These are phyloP conservation scores for Monosporascus sp. DNA, from an alignment of 2,329 filamentous ascomycete species.

Conservation along the genomic window DNA sequence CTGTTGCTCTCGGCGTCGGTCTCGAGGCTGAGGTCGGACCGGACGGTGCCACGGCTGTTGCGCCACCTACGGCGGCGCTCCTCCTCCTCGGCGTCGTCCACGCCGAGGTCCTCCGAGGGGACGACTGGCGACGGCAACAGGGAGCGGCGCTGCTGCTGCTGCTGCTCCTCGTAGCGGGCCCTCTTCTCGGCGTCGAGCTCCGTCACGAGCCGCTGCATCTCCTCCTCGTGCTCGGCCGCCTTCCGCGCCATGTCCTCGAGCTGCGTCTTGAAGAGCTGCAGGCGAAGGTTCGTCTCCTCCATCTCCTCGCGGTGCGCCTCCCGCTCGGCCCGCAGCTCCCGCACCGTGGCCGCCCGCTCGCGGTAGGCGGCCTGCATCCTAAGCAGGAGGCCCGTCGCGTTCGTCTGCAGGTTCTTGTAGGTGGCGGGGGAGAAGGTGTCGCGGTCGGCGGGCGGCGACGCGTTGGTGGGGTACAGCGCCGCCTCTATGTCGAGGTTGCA, in stretches of 20 bases:
- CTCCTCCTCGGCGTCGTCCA: conserved; percentile 39
- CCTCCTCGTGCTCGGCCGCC: conserved; percentile 47
- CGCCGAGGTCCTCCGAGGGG: conserved; percentile 47
- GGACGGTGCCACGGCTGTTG: conserved; percentile 36
- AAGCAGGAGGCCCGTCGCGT: conserved; percentile 48
- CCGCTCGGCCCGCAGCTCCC: conserved; percentile 48
- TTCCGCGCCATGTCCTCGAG: conserved; percentile 53
- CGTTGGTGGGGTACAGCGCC: conserved; percentile 41
- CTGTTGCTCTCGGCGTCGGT: conserved; percentile 46
- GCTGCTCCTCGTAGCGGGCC: conserved; percentile 34
- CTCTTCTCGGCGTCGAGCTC: conserved; percentile 48
- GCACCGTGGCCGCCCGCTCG: conserved; percentile 42
- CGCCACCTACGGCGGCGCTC: conserved; percentile 39
- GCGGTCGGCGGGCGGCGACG: conserved; percentile 32
- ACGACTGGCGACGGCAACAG: conserved; percentile 17
- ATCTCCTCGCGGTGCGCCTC: conserved; percentile 49
- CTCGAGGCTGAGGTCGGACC: conserved; percentile 39
- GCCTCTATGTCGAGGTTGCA: conserved; percentile 49
- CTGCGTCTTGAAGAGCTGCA: conserved; percentile 51
- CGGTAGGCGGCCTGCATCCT: conserved; percentile 56
- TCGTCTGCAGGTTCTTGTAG: conserved; percentile 56
- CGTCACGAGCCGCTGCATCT: conserved; percentile 43
- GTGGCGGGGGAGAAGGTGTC: conserved; percentile 53
- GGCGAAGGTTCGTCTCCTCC: conserved; percentile 48
- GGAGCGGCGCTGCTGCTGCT: conserved; percentile 17